phyloP scores from a whole-genome alignment of 768 basidiomycete genomes.

The Xanthoconium stramineum region DNA sequence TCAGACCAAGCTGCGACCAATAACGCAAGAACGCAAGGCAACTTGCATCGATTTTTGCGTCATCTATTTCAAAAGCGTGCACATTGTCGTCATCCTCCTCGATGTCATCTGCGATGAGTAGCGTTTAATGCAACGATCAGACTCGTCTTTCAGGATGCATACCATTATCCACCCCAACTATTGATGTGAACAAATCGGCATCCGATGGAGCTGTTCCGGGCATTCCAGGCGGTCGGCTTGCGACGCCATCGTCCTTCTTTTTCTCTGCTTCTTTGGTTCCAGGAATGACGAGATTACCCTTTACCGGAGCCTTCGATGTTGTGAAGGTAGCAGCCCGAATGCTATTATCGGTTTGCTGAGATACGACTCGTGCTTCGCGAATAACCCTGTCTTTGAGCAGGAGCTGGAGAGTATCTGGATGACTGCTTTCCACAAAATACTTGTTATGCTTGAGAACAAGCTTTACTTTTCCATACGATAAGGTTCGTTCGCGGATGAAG shows the following conservation, averaged over 20 bases:
- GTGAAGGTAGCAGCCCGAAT: conserved; percentile 76
- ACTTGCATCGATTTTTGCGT: conserved; percentile 86
- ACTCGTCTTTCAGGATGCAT: conserved; percentile 21
- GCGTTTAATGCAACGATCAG: neutral
- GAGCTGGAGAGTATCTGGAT: conserved; percentile 87
- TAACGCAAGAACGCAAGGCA: conserved; percentile 1
- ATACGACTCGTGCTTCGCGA: conserved; percentile 75
- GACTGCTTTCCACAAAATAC: conserved; percentile 94
- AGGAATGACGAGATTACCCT: conserved; percentile 81
- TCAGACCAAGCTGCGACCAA: conserved; percentile 4
- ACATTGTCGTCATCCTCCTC: conserved; percentile 98
- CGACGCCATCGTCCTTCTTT: conserved; percentile 58
- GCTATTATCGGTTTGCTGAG: conserved; percentile 66
- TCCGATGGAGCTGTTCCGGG: conserved; percentile 43
- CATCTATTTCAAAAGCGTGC: conserved; percentile 94
- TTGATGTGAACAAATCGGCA: conserved; percentile 86
- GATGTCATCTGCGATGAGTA: conserved; percentile 70
- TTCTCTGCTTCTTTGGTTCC: conserved; percentile 76
- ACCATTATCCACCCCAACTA: conserved; percentile 94
- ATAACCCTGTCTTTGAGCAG: conserved; percentile 86
- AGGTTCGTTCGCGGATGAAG: conserved; percentile 89
- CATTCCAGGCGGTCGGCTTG: conserved; percentile 28
- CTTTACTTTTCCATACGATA: conserved; percentile 98
- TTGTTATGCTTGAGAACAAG: conserved; percentile 97
- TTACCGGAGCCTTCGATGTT: conserved; percentile 76